phyloP scores from a whole-genome alignment of 1,284 basidiomycete genomes.

The Mycosarcoma maydis region DNA sequence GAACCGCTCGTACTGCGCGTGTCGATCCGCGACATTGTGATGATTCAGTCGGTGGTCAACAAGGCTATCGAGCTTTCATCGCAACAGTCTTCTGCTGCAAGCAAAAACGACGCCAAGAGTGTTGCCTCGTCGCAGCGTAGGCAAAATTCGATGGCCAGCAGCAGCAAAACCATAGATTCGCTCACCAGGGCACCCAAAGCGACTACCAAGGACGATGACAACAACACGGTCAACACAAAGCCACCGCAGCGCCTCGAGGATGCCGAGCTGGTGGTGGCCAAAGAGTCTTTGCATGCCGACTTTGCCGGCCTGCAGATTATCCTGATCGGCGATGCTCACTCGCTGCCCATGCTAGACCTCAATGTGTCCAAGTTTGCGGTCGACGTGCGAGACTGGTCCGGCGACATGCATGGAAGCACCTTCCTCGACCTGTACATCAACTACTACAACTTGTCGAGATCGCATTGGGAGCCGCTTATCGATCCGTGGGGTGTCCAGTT shows the following conservation, averaged over 20 bases:
- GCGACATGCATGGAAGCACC: constrained; percentile 73
- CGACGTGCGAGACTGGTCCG: constrained; percentile 90
- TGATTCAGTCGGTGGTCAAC: constrained; percentile 88
- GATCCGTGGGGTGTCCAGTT: constrained; percentile 94
- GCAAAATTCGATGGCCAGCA: constrained; percentile 39
- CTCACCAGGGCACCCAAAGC: constrained; percentile 11
- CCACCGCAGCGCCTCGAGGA: constrained; percentile 32
- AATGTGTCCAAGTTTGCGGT: constrained; percentile 86
- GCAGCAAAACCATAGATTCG: constrained; percentile 39
- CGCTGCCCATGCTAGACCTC: constrained; percentile 91
- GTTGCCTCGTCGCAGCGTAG: constrained; percentile 38
- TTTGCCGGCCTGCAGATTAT: constrained; percentile 83
- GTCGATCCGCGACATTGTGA: constrained; percentile 88
- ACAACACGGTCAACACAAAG: constrained; percentile 8
- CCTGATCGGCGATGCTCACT: constrained; percentile 92
- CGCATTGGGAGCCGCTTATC: constrained; percentile 99
- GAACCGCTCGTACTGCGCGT: constrained; percentile 87
- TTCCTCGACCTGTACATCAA: constrained; percentile 78
- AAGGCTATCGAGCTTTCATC: constrained; percentile 80
- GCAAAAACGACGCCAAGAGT: constrained; percentile 34
- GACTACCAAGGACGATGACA: constrained; percentile 7
- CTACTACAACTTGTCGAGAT: constrained; percentile 97
- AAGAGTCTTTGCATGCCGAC: constrained; percentile 59
- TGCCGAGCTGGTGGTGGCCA: constrained; percentile 62
- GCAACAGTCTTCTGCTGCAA: constrained; percentile 19